Conservation (phyloP, 1,139 yeast species). For the Barnettozyma hawaiiensis region DNA sequence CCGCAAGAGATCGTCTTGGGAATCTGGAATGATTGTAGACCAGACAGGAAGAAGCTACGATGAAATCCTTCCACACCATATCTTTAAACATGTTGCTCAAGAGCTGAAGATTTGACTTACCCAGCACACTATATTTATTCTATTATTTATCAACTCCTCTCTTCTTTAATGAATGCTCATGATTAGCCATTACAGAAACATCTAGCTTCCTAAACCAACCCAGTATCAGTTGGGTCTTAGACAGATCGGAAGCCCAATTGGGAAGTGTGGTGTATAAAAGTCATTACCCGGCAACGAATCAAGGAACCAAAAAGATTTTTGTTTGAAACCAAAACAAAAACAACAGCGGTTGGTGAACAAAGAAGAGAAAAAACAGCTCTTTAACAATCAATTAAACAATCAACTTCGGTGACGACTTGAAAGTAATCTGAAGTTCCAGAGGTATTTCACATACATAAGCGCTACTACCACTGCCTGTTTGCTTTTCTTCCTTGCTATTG, state of each 20-base stretch:
- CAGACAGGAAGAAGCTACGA: conserved; percentile 40
- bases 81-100: conserved; percentile 16
- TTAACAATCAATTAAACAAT: neutral
- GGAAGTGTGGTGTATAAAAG: neutral
- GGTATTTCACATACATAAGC: neutral
- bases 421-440: neutral
- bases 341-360: neutral
- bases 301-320: neutral
- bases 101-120: conserved; percentile 16
- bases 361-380: neutral
- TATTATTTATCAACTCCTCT: neutral
- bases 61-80: conserved; percentile 36
- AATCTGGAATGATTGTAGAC: conserved; percentile 35
- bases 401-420: too few species aligned
- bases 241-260: too few species aligned
- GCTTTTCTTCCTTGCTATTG: neutral
- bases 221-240: too few species aligned
- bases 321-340: neutral
- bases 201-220: too few species aligned
- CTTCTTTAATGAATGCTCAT: neutral
- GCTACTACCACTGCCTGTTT: too few species aligned
- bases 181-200: neutral
- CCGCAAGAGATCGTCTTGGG: conserved; percentile 36
- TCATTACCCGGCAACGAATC: neutral
- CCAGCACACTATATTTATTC: neutral